phyloP scores from a whole-genome alignment of 345 rosid genomes.

The Brassica cretica region DNA sequence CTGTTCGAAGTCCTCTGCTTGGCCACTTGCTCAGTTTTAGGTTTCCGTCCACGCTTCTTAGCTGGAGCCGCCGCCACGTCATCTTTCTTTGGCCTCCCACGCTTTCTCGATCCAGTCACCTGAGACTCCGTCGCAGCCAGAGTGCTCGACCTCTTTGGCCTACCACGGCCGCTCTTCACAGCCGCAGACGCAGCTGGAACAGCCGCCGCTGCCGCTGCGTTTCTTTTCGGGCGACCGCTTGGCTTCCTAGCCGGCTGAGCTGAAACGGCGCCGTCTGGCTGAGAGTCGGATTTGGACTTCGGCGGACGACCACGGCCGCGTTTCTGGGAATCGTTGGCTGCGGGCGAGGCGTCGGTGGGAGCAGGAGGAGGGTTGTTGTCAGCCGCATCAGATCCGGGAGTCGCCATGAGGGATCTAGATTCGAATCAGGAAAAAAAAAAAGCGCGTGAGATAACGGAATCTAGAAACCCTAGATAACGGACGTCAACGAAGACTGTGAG shows the following conservation, averaged over 20 bases:
- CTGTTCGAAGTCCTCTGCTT: constrained; percentile 50
- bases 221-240: constrained; percentile 49
- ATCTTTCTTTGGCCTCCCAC: constrained; percentile 65
- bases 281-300: constrained; percentile 39
- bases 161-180: constrained; percentile 19
- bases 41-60: constrained; percentile 52
- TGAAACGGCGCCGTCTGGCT: constrained; percentile 10
- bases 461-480: constrained; percentile 17
- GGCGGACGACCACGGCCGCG: constrained; percentile 77
- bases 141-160: constrained; percentile 33
- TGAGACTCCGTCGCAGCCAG: background rate
- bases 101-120: constrained; percentile 32
- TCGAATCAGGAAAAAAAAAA: constrained; percentile 9
- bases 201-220: constrained; percentile 15
- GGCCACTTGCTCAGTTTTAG: constrained; percentile 34
- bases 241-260: constrained; percentile 25
- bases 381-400: background rate
- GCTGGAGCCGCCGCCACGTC: constrained; percentile 30
- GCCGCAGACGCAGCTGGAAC: constrained; percentile 6
- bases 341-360: constrained; percentile 24
- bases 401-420: constrained; percentile 33
- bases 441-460: constrained; percentile 11
- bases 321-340: constrained; percentile 34
- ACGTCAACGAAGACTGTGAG: constrained; percentile 10
- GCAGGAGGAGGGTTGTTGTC: background rate